These are phyloP conservation scores for Didymellaceae sp. DNA, from an alignment of 2,329 filamentous ascomycete genomes.

Conservation along the genomic window DNA sequence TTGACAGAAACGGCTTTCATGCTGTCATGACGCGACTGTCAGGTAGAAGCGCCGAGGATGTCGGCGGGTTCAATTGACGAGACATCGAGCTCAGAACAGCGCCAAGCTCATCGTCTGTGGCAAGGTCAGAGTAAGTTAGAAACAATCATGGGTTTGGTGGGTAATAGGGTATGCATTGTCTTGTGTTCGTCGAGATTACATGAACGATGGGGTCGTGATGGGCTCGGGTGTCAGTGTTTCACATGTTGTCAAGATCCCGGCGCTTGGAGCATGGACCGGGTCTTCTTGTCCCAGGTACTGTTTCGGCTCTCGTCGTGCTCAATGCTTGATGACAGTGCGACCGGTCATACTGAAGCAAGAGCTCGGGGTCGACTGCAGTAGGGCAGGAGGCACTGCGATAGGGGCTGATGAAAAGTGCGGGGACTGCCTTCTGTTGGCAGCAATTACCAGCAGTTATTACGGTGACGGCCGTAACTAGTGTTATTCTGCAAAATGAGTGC, in stretches of 20 bases:
- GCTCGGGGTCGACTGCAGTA: neutral
- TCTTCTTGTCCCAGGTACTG: slow-evolving; percentile 26
- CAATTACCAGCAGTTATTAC: no score
- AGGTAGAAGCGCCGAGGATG: neutral
- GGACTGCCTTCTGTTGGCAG: no score
- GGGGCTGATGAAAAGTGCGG: no score
- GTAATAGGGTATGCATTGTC: neutral
- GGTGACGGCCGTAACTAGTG: no score
- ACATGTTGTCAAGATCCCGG: slow-evolving; percentile 19
- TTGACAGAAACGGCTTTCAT: slow-evolving; percentile 22
- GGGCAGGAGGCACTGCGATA: no score
- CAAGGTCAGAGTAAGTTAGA: neutral
- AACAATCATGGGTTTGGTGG: neutral
- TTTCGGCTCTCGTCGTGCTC: slow-evolving; percentile 20
- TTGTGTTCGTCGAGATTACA: neutral
- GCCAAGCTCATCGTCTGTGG: neutral
- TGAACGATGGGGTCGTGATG: neutral
- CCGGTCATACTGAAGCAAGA: neutral
- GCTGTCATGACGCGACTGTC: neutral
- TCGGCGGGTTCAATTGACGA: neutral
- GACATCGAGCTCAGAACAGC: slow-evolving; percentile 1
- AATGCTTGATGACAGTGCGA: slow-evolving; percentile 10
- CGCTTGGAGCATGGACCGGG: slow-evolving; percentile 25
- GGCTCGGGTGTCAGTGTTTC: slow-evolving; percentile 34
- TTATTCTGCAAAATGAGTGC: no score